Evolutionary conservation across 768 basidiomycete species (phyloP).

Genomic region (Phaeotremella fagi): DNA sequence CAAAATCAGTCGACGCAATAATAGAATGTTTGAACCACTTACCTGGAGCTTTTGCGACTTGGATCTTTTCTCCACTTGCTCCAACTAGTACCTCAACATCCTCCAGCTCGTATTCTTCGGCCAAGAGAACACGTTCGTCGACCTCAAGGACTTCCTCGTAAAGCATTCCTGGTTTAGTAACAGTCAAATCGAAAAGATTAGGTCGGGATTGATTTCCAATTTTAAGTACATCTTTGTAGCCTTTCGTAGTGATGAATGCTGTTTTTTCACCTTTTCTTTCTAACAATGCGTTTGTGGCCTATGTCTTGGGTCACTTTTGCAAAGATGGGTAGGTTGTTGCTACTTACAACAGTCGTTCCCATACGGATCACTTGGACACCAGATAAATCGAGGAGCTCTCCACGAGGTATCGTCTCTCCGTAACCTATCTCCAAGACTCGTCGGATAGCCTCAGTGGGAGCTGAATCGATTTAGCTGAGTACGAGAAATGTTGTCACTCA

Average conservation of each 20-base stretch:
- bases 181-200: constrained; percentile 85
- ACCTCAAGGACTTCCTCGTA: constrained; percentile 69
- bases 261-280: constrained; percentile 88
- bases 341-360: constrained; percentile 66
- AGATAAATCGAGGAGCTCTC: constrained; percentile 54
- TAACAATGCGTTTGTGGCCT: constrained; percentile 83
- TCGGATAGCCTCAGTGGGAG: constrained; percentile 85
- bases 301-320: too few species aligned
- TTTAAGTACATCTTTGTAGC: constrained; percentile 80
- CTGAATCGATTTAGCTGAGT: constrained; percentile 36
- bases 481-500: not conserved
- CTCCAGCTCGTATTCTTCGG: constrained; percentile 79
- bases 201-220: constrained; percentile 91
- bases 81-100: constrained; percentile 55
- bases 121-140: constrained; percentile 84
- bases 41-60: constrained; percentile 65
- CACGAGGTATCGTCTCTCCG: constrained; percentile 62
- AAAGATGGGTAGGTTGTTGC: too few species aligned
- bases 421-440: constrained; percentile 72
- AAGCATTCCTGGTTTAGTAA: constrained; percentile 56
- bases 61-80: constrained; percentile 5
- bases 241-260: constrained; percentile 78
- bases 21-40: not conserved
- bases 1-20: not conserved
- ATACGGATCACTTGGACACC: constrained; percentile 73